phyloP scores from a whole-genome alignment of 768 basidiomycete genomes.

The Mycena indigotica region DNA sequence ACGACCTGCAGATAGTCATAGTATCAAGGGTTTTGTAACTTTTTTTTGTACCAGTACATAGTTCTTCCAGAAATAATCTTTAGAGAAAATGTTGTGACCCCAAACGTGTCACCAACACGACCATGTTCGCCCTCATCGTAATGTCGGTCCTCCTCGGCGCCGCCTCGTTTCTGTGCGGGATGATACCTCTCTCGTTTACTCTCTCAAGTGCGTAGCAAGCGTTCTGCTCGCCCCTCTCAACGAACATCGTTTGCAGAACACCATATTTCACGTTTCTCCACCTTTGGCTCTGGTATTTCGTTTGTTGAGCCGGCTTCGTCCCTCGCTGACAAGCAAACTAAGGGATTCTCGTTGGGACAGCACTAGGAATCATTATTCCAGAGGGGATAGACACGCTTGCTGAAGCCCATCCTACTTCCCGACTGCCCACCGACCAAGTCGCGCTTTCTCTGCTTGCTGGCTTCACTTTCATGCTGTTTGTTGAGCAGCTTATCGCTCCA shows the following conservation, averaged over 20 bases:
- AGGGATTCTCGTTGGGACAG: slow-evolving; percentile 86
- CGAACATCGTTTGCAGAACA: slow-evolving; percentile 8
- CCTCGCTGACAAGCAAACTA: slow-evolving; percentile 59
- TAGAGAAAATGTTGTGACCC: too few species aligned
- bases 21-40: too few species aligned
- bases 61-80: too few species aligned
- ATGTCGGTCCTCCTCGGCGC: slow-evolving; percentile 67
- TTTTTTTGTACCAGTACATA: too few species aligned
- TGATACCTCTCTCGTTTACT: slow-evolving; percentile 72
- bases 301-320: slow-evolving; percentile 28
- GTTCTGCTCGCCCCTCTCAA: background rate
- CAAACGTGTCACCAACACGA: background rate
- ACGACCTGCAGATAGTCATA: background rate
- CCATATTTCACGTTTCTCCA: slow-evolving; percentile 14
- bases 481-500: slow-evolving; percentile 63
- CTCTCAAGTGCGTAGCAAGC: slow-evolving; percentile 59
- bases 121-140: slow-evolving; percentile 37
- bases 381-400: slow-evolving; percentile 80
- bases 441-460: slow-evolving; percentile 68
- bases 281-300: slow-evolving; percentile 14
- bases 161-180: slow-evolving; percentile 68
- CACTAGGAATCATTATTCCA: slow-evolving; percentile 89
- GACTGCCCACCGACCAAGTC: slow-evolving; percentile 54
- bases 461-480: slow-evolving; percentile 62
- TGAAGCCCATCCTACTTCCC: slow-evolving; percentile 35